Evolutionary conservation across 495 filamentous ascomycete species (phyloP).

Genomic region (Penicillium atrosanguineum): DNA sequence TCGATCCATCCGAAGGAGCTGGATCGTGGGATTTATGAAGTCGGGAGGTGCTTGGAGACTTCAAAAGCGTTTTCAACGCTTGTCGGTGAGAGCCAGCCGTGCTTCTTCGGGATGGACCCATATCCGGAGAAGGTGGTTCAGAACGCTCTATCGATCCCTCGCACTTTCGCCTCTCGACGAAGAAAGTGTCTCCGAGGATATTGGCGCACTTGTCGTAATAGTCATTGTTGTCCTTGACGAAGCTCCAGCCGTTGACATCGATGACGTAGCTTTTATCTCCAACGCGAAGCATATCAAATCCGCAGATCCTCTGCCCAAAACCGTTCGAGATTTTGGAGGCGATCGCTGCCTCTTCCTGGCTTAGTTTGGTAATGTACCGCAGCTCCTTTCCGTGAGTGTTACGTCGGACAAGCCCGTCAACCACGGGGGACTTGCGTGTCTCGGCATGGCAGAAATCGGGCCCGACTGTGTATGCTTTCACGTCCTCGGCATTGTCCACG

Average conservation of each 20-base stretch:
- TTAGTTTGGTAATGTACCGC: slow-evolving; percentile 85
- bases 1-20: slow-evolving; percentile 41
- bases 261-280: slow-evolving; percentile 93
- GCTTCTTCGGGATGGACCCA: slow-evolving; percentile 32
- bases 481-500: slow-evolving; percentile 94
- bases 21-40: slow-evolving; percentile 43
- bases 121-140: slow-evolving; percentile 32
- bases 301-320: slow-evolving; percentile 94
- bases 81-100: slow-evolving; percentile 40
- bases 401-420: slow-evolving; percentile 90
- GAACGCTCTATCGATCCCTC: slow-evolving; percentile 39
- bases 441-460: slow-evolving; percentile 94
- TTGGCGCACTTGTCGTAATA: slow-evolving; percentile 91
- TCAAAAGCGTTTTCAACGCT: slow-evolving; percentile 55
- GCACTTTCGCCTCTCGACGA: slow-evolving; percentile 64
- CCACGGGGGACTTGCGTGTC: slow-evolving; percentile 93
- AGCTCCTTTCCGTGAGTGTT: slow-evolving; percentile 98
- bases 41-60: slow-evolving; percentile 63
- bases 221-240: slow-evolving; percentile 98
- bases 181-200: slow-evolving; percentile 83
- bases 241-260: slow-evolving; percentile 99
- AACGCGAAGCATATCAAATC: slow-evolving; percentile 90
- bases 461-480: slow-evolving; percentile 98
- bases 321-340: slow-evolving; percentile 85
- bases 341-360: slow-evolving; percentile 76